Conservation (phyloP, 306 rosid species). For the Lagenaria siceraria region DNA sequence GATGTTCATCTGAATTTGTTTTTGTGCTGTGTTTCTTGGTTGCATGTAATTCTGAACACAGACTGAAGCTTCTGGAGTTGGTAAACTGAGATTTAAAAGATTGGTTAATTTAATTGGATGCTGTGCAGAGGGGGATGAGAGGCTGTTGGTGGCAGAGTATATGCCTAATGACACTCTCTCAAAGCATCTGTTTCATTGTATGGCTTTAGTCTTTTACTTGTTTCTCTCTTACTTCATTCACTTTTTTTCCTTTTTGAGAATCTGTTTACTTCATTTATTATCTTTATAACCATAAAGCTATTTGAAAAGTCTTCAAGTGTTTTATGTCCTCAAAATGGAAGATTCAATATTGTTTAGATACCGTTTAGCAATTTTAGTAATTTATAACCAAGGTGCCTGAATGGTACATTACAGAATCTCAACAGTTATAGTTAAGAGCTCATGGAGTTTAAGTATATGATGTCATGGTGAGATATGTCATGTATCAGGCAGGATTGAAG, state of each 20-base stretch:
- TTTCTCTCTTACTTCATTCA: neutral
- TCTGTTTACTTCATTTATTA: neutral
- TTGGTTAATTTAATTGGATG: constrained; percentile 25
- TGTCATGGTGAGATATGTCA: neutral
- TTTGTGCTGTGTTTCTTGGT: neutral
- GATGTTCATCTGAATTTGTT: neutral
- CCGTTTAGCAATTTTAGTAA: too few species aligned
- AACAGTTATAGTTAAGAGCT: neutral
- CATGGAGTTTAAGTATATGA: neutral
- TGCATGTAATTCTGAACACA: constrained; percentile 8
- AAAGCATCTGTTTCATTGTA: constrained; percentile 24
- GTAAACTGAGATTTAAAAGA: constrained; percentile 19
- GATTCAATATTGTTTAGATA: too few species aligned
- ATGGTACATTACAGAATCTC: neutral
- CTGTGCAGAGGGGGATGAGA: constrained; percentile 28
- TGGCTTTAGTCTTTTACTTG: neutral
- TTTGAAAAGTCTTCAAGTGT: neutral
- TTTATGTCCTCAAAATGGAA: neutral
- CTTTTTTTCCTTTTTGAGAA: neutral
- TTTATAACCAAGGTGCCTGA: neutral
- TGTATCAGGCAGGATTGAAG: neutral
- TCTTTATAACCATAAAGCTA: neutral
- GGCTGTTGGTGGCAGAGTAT: constrained; percentile 26
- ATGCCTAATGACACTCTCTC: constrained; percentile 29
- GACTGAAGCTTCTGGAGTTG: constrained; percentile 23